Evolutionary conservation across 2,329 filamentous ascomycete genomes (phyloP).

Genomic region (Colletotrichum kahawae): DNA sequence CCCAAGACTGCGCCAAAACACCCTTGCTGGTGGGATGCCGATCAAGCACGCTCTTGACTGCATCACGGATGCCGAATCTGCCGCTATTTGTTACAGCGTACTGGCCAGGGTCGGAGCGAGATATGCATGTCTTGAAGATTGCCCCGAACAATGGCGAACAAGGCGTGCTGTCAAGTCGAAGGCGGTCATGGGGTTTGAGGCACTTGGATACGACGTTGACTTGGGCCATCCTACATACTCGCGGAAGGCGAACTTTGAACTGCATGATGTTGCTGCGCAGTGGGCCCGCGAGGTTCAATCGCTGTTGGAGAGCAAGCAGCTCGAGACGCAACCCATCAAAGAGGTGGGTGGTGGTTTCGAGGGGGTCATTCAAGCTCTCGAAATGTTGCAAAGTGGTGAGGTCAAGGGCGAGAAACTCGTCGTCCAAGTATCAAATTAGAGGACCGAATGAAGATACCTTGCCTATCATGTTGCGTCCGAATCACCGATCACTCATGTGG

Average conservation of each 20-base stretch:
- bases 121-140: conserved; percentile 35
- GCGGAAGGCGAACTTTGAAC: background rate
- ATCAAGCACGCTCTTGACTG: background rate
- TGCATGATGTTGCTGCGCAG: background rate
- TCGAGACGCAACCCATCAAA: background rate
- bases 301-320: background rate
- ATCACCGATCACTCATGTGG: background rate
- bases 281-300: conserved; percentile 20
- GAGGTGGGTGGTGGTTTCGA: background rate
- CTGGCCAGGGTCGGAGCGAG: conserved; percentile 32
- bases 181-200: conserved; percentile 26
- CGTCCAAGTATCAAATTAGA: background rate
- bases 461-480: background rate
- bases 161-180: conserved; percentile 27
- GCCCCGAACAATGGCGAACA: conserved; percentile 25
- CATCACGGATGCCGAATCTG: background rate
- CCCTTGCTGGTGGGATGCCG: background rate
- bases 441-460: background rate
- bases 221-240: background rate
- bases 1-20: background rate
- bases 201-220: background rate
- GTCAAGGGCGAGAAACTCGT: background rate
- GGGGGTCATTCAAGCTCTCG: background rate
- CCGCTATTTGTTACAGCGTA: conserved; percentile 27
- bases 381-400: background rate